Evolutionary conservation across 2,329 filamentous ascomycete genomes (phyloP).

Genomic region (Aspergillus nomiae): DNA sequence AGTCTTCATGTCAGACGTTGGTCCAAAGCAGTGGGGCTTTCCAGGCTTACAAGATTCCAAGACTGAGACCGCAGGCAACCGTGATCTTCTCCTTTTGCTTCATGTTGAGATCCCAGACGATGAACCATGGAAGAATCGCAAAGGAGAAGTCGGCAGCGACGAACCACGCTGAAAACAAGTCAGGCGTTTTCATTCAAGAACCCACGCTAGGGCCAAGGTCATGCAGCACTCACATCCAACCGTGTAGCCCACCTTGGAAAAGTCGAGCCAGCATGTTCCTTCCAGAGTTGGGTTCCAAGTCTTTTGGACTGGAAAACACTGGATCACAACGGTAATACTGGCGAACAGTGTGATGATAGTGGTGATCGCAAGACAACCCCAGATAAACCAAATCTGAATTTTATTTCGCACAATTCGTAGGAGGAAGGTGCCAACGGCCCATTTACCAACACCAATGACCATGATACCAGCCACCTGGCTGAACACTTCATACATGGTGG

Average conservation of each 20-base stretch:
- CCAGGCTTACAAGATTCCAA: conserved; percentile 44
- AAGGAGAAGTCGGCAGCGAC: conserved; percentile 26
- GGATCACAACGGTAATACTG: not conserved
- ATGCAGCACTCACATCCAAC: conserved; percentile 22
- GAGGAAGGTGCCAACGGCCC: conserved; percentile 22
- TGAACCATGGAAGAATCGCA: conserved; percentile 45
- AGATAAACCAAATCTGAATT: not conserved
- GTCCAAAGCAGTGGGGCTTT: not conserved
- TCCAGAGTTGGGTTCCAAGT: conserved; percentile 20
- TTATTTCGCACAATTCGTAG: conserved; percentile 11
- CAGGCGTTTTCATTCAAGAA: not conserved
- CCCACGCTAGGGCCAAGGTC: conserved; percentile 4
- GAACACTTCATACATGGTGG: conserved; percentile 26
- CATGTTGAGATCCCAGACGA: conserved; percentile 51
- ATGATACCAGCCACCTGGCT: conserved; percentile 26
- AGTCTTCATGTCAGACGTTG: not conserved
- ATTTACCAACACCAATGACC: conserved; percentile 24
- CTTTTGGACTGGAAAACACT: not conserved
- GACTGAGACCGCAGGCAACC: conserved; percentile 46
- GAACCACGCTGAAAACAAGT: conserved; percentile 10
- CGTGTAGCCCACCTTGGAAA: conserved; percentile 26
- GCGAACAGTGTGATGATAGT: not conserved
- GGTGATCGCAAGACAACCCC: not conserved
- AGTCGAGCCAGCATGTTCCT: conserved; percentile 25
- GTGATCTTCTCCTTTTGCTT: conserved; percentile 49